Evolutionary conservation across 2,329 filamentous ascomycete species (phyloP).

Genomic region (Scedosporium minutisporum): DNA sequence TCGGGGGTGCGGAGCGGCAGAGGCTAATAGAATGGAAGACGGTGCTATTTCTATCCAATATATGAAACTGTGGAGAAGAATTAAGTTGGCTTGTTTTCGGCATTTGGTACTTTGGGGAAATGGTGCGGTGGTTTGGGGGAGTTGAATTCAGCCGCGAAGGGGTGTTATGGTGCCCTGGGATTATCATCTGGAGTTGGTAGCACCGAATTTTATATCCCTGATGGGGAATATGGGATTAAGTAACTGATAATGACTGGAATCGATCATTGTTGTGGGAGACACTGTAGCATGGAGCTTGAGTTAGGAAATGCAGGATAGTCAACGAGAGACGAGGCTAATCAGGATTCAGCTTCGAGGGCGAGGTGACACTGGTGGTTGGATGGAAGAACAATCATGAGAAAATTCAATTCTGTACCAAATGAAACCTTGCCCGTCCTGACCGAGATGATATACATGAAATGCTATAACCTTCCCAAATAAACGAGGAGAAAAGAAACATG

Average conservation of each 20-base stretch:
- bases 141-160: slow-evolving; percentile 4
- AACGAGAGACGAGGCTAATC: too few species aligned
- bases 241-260: too few species aligned
- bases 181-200: background rate
- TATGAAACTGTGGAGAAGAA: background rate
- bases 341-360: too few species aligned
- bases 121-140: background rate
- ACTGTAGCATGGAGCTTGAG: too few species aligned
- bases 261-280: too few species aligned
- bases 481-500: background rate
- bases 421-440: background rate
- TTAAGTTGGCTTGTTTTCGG: background rate
- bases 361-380: too few species aligned
- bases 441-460: background rate
- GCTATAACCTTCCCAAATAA: background rate
- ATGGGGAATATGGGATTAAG: too few species aligned
- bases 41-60: background rate
- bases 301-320: too few species aligned
- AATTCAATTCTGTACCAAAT: background rate
- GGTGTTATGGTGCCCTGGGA: background rate
- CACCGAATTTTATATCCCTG: too few species aligned
- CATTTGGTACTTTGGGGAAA: background rate
- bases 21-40: background rate
- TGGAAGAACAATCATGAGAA: too few species aligned
- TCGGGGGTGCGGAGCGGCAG: background rate